A percentile compares a stretch with the other conserved stretches of the same genome.
phyloP scores from a whole-genome alignment of 225 moss, liverwort and hornwort species.

The Straminergon stramineum region DNA sequence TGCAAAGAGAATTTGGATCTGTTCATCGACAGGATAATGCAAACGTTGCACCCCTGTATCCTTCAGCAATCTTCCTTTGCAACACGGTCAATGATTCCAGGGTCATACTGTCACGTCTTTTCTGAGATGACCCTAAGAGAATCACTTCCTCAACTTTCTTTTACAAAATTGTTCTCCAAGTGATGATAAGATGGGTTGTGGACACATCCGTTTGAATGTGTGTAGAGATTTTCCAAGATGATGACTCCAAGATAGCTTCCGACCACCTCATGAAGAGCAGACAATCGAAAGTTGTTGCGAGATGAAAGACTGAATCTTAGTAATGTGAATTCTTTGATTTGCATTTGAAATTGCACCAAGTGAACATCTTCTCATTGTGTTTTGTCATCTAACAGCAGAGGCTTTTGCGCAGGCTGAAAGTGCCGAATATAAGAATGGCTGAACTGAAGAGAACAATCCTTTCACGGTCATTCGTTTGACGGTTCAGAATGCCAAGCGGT shows the following conservation, averaged over 20 bases:
- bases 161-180: background rate
- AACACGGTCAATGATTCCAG: background rate
- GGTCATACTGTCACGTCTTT: background rate
- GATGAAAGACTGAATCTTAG: background rate
- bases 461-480: background rate
- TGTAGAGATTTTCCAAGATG: background rate
- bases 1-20: background rate
- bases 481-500: background rate
- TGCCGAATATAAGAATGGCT: background rate
- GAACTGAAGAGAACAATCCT: background rate
- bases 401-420: background rate
- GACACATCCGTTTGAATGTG: background rate
- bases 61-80: background rate
- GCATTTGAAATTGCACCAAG: background rate
- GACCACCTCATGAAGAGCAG: background rate
- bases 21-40: background rate
- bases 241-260: background rate
- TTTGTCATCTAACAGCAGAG: background rate
- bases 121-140: background rate
- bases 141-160: background rate
- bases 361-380: background rate
- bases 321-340: background rate
- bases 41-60: slow-evolving; percentile 3
- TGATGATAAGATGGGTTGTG: background rate
- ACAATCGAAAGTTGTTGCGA: background rate